A percentile compares a stretch with the other conserved stretches of the same genome.
These are phyloP conservation scores for Populus tomentosa DNA, from an alignment of 441 rosid genomes.

Conservation along the genomic window DNA sequence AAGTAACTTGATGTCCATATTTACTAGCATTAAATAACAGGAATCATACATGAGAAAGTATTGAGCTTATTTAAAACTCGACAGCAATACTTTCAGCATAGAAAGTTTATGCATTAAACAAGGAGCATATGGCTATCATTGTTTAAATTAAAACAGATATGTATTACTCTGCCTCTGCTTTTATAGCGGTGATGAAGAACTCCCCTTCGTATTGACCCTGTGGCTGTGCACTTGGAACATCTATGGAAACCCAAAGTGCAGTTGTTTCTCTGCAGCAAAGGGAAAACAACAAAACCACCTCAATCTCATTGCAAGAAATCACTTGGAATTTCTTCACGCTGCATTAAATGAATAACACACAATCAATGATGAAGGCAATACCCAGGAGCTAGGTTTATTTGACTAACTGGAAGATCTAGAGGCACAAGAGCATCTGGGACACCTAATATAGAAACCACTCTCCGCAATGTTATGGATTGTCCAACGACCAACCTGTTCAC, in stretches of 20 bases:
- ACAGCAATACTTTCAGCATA: background rate
- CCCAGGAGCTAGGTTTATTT: slow-evolving; percentile 82
- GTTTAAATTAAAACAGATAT: slow-evolving; percentile 4
- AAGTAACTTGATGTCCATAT: background rate
- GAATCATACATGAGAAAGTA: background rate
- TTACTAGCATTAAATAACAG: slow-evolving; percentile 1
- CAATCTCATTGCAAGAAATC: slow-evolving; percentile 20
- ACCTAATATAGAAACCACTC: slow-evolving; percentile 76
- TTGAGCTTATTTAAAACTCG: background rate
- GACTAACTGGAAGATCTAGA: slow-evolving; percentile 69
- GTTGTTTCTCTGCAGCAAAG: slow-evolving; percentile 69
- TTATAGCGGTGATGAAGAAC: slow-evolving; percentile 62
- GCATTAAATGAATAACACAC: slow-evolving; percentile 8
- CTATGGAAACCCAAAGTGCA: slow-evolving; percentile 86
- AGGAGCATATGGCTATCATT: background rate
- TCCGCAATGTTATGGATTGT: slow-evolving; percentile 62
- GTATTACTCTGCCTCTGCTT: slow-evolving; percentile 55
- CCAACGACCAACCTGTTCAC: slow-evolving; percentile 70
- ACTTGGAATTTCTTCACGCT: slow-evolving; percentile 16
- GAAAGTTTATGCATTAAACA: background rate
- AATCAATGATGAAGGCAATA: slow-evolving; percentile 30
- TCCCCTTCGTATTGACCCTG: slow-evolving; percentile 95
- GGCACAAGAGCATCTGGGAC: slow-evolving; percentile 98
- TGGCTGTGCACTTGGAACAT: slow-evolving; percentile 78
- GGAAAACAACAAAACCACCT: slow-evolving; percentile 16